Evolutionary conservation across 2,329 filamentous ascomycete genomes (phyloP).

Genomic region (Alternaria viburni): DNA sequence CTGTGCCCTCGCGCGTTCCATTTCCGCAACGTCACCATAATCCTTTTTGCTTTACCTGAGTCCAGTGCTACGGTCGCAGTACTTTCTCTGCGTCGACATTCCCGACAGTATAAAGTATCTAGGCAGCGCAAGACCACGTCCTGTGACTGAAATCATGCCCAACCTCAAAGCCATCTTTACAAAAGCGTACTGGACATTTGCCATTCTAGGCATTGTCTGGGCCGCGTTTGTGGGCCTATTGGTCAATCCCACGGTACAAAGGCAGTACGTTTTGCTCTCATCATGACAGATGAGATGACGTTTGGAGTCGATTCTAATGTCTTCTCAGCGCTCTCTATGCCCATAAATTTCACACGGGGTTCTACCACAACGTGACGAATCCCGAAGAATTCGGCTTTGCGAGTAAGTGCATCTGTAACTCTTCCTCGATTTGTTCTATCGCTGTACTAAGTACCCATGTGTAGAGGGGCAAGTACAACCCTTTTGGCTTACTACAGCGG

Average conservation of each 20-base stretch:
- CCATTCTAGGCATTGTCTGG: conserved; percentile 68
- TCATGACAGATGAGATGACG: background rate
- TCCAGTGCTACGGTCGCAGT: background rate
- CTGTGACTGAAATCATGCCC: conserved; percentile 27
- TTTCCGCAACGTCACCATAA: background rate
- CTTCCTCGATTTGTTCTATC: background rate
- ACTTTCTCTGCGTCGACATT: background rate
- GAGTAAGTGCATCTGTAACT: conserved; percentile 57
- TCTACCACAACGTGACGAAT: conserved; percentile 74
- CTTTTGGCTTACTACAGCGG: conserved; percentile 76
- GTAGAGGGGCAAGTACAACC: conserved; percentile 86
- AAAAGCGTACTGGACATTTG: conserved; percentile 48
- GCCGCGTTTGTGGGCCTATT: conserved; percentile 68
- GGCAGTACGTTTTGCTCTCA: conserved; percentile 67
- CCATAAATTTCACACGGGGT: conserved; percentile 76
- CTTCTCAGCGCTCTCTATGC: conserved; percentile 77
- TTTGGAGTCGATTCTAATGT: background rate
- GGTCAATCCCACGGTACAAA: conserved; percentile 74
- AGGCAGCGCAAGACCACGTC: background rate
- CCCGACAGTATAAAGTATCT: background rate
- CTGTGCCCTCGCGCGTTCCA: background rate
- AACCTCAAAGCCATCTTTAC: conserved; percentile 35
- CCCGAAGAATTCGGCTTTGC: conserved; percentile 88
- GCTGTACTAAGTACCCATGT: background rate
- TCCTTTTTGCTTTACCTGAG: background rate